A percentile compares a stretch with the other conserved stretches of the same genome.
Conservation (phyloP, 2,329 filamentous ascomycete species). For the Aspergillus sp. region DNA sequence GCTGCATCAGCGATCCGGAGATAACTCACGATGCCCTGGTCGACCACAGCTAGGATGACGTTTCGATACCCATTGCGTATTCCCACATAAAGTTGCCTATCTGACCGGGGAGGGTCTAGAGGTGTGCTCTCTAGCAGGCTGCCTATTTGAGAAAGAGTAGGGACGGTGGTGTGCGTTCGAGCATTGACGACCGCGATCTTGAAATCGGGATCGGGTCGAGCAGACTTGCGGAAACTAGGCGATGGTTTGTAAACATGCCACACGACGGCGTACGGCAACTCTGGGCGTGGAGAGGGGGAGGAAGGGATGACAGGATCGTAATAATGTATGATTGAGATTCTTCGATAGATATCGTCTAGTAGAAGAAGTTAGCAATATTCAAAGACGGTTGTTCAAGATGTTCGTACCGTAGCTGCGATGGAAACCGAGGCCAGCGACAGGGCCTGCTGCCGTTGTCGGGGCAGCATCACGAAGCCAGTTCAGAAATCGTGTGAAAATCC, state of each 20-base stretch:
- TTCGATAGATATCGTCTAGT: conserved; percentile 69
- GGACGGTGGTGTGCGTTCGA: conserved; percentile 64
- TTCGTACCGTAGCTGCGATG: conserved; percentile 54
- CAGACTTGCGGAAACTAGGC: conserved; percentile 73
- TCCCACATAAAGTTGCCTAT: conserved; percentile 67
- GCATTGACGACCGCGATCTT: conserved; percentile 80
- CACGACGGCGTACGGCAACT: conserved; percentile 67
- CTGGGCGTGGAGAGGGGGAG: conserved; percentile 24
- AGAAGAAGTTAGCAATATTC: conserved; percentile 35
- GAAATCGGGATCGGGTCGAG: conserved; percentile 77
- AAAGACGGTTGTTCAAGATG: background rate
- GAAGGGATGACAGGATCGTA: conserved; percentile 57
- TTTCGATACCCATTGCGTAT: conserved; percentile 83
- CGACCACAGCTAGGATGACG: conserved; percentile 83
- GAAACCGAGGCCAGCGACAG: conserved; percentile 53
- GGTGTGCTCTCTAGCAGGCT: conserved; percentile 73
- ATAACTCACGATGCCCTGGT: conserved; percentile 87
- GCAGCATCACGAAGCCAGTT: conserved; percentile 32
- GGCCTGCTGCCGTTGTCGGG: conserved; percentile 41
- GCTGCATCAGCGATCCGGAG: conserved; percentile 76
- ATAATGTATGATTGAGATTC: conserved; percentile 70
- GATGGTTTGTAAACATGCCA: conserved; percentile 81
- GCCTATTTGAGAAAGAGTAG: conserved; percentile 70
- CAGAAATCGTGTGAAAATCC: conserved; percentile 34
- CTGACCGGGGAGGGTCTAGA: conserved; percentile 58